Evolutionary conservation across 495 filamentous ascomycete genomes (phyloP).

Genomic region (Letharia lupina): DNA sequence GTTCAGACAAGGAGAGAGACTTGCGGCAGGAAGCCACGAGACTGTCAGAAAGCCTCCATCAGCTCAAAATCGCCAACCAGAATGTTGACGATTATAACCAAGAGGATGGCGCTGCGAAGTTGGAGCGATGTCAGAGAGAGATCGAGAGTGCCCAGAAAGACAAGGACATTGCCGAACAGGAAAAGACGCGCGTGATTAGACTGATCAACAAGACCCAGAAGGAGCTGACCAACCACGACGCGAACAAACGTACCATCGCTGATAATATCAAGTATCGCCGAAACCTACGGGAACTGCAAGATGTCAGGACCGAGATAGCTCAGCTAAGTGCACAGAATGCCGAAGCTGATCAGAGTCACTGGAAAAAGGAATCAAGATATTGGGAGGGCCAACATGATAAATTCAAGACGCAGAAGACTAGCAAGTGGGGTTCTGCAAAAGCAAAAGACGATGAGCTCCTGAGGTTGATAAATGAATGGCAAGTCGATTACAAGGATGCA

Average conservation of each 20-base stretch:
- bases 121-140: slow-evolving; percentile 59
- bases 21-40: slow-evolving; percentile 63
- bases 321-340: slow-evolving; percentile 75
- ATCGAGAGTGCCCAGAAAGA: slow-evolving; percentile 58
- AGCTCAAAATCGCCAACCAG: slow-evolving; percentile 63
- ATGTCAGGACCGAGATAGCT: slow-evolving; percentile 58
- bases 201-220: slow-evolving; percentile 71
- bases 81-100: slow-evolving; percentile 77
- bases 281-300: slow-evolving; percentile 56
- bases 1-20: slow-evolving; percentile 62
- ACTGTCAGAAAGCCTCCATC: slow-evolving; percentile 61
- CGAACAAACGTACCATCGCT: slow-evolving; percentile 69
- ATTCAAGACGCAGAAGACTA: slow-evolving; percentile 51
- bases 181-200: slow-evolving; percentile 55
- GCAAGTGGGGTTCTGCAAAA: slow-evolving; percentile 63
- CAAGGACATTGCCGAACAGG: slow-evolving; percentile 54
- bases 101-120: slow-evolving; percentile 61
- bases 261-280: slow-evolving; percentile 83
- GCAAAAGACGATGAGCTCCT: slow-evolving; percentile 72
- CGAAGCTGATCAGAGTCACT: slow-evolving; percentile 67
- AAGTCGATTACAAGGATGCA: slow-evolving; percentile 78
- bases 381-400: slow-evolving; percentile 54
- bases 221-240: slow-evolving; percentile 65
- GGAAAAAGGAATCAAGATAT: slow-evolving; percentile 56
- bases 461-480: slow-evolving; percentile 64